Base-by-base conservation (phyloP, 2,329 filamentous ascomycete genomes). In the Colletotrichum phormii region DNA sequence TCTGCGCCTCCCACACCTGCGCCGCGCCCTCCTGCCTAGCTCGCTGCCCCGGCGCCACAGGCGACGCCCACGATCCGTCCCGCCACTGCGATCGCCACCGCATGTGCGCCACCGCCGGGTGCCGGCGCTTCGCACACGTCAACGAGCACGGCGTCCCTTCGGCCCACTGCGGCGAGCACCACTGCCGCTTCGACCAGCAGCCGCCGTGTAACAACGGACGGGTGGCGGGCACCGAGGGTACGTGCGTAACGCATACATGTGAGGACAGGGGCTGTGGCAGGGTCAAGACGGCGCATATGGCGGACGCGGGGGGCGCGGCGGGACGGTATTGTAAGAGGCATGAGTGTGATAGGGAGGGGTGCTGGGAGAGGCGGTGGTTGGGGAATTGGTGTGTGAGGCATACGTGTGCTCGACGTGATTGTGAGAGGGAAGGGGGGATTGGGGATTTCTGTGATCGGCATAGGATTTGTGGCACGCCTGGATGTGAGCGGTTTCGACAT, bases 11-110 rank as follows among this genome's bases (percentile, higher is more conserved):
- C 2, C 80, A 81, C 61, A 81, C 80, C 6, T 81, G 80, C 64
- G 73, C 76, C 26, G 72, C 76, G 4, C 29, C 64, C 33, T 74
- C 75, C 55, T 81, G 80, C 55, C 66, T 73, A 4, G 77, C 77
- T 1, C 74, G 75, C 24, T 77, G 78, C 26, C 64, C 73, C 12
- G 68, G 75, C 26, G 76, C 72, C 1, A 35, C 70, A 3, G 75
- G 58, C 37, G 74, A 74, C 22, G 18, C 55, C 11, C 64, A 72
- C 24, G 76, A 76, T 18, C 64, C 75, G 3, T 64, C 73, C 13
- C 73, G 75, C 4, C 80, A 78, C 74, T 81, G 80, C 51, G 77
- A 80, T 37, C 76, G 77, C 1, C 80, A 81, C 46, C 75, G 79
- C 22, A 75, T 74, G 31, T 81, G 79, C 69, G 63, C 71, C 22